Evolutionary conservation across 495 filamentous ascomycete species (phyloP).

Genomic region (Articulospora tetracladia): DNA sequence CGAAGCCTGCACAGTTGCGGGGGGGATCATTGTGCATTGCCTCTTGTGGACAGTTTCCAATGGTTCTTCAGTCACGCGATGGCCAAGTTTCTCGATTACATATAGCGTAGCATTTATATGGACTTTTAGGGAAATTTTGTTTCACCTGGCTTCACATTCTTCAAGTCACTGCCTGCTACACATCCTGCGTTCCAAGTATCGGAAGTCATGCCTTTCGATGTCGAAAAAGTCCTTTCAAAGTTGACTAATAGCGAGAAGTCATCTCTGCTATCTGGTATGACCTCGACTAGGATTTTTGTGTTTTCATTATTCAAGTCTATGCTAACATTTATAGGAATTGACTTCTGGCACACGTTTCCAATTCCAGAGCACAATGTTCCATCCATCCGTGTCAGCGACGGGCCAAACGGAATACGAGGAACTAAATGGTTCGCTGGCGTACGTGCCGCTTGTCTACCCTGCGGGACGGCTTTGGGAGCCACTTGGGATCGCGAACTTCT

Average conservation of each 20-base stretch:
- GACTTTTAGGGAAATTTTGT: too few species aligned
- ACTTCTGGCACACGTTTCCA: slow-evolving; percentile 63
- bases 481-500: slow-evolving; percentile 68
- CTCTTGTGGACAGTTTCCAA: too few species aligned
- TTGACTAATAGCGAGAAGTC: slow-evolving; percentile 58
- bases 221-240: slow-evolving; percentile 56
- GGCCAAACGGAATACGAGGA: slow-evolving; percentile 26
- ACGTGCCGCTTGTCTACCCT: slow-evolving; percentile 63
- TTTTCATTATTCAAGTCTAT: not conserved
- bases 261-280: slow-evolving; percentile 52
- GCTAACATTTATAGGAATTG: slow-evolving; percentile 36
- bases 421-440: slow-evolving; percentile 64
- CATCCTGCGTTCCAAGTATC: not conserved
- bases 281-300: not conserved
- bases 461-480: slow-evolving; percentile 62
- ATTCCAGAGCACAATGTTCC: slow-evolving; percentile 56
- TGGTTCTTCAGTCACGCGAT: too few species aligned
- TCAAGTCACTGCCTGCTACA: too few species aligned
- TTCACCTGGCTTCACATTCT: too few species aligned
- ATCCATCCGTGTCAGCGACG: slow-evolving; percentile 52
- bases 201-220: slow-evolving; percentile 35
- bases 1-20: too few species aligned
- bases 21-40: too few species aligned
- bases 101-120: too few species aligned
- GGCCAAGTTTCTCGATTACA: too few species aligned